Evolutionary conservation across 2,329 filamentous ascomycete species (phyloP).

Genomic region (Colletotrichum acutatum): DNA sequence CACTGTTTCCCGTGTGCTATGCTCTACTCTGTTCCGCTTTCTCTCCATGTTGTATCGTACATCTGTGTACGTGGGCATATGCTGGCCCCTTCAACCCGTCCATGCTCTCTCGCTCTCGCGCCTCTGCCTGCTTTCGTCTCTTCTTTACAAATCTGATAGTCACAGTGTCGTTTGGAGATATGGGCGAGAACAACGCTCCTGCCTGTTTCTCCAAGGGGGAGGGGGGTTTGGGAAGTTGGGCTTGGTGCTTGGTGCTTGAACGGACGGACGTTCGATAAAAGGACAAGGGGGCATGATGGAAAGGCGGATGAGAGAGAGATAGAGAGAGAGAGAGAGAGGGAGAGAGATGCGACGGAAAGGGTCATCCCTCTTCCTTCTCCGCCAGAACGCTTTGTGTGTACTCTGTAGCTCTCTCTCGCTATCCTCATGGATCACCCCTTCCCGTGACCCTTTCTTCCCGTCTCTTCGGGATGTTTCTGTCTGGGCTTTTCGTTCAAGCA

Average conservation of each 20-base stretch:
- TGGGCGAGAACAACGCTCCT: conserved; percentile 8
- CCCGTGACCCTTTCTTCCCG: neutral
- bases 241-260: no score
- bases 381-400: no score
- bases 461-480: conserved; percentile 30
- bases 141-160: neutral
- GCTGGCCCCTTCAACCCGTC: neutral
- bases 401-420: no score
- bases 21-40: neutral
- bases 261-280: neutral
- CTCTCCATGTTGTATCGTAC: neutral
- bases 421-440: neutral
- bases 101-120: neutral
- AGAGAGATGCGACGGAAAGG: neutral
- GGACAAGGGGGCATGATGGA: neutral
- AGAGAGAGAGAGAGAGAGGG: neutral
- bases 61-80: neutral
- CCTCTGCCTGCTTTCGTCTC: neutral
- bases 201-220: neutral
- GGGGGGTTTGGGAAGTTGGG: no score
- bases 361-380: neutral
- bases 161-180: conserved; percentile 23
- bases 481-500: conserved; percentile 24
- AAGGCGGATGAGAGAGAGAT: no score
- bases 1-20: neutral